Evolutionary conservation across 2,329 filamentous ascomycete genomes (phyloP).

Genomic region (Aureobasidium sp.): DNA sequence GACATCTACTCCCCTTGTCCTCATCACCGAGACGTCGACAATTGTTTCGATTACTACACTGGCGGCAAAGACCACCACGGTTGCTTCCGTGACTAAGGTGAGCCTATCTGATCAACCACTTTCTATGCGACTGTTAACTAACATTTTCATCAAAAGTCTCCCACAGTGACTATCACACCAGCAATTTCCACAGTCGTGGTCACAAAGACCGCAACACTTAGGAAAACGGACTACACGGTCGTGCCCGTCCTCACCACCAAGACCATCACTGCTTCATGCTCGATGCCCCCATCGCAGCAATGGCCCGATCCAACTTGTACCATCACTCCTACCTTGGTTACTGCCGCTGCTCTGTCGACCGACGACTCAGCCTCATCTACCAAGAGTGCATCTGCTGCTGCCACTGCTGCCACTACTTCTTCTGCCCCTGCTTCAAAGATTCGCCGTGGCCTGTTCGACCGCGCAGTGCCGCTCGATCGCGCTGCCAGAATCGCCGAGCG

Average conservation of each 20-base stretch:
- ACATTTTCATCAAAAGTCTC: background rate
- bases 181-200: slow-evolving; percentile 21
- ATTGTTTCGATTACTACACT: background rate
- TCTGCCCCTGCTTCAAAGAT: slow-evolving; percentile 19
- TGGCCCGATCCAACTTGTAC: slow-evolving; percentile 24
- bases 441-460: slow-evolving; percentile 17
- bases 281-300: slow-evolving; percentile 20
- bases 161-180: slow-evolving; percentile 18
- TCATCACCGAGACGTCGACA: slow-evolving; percentile 4
- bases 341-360: slow-evolving; percentile 17
- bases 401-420: slow-evolving; percentile 11
- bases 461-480: slow-evolving; percentile 17
- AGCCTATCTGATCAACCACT: background rate
- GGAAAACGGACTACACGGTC: slow-evolving; percentile 18
- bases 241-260: slow-evolving; percentile 20
- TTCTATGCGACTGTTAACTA: background rate
- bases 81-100: slow-evolving; percentile 14
- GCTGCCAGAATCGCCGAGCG: slow-evolving; percentile 23
- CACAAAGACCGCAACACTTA: slow-evolving; percentile 28
- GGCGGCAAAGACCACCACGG: slow-evolving; percentile 1
- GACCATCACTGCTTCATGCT: slow-evolving; percentile 30
- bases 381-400: slow-evolving; percentile 20
- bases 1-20: slow-evolving; percentile 21
- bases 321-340: slow-evolving; percentile 25
- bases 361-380: background rate